phyloP scores from a whole-genome alignment of 2,329 filamentous ascomycete species.

The Penicillium brevicompactum region DNA sequence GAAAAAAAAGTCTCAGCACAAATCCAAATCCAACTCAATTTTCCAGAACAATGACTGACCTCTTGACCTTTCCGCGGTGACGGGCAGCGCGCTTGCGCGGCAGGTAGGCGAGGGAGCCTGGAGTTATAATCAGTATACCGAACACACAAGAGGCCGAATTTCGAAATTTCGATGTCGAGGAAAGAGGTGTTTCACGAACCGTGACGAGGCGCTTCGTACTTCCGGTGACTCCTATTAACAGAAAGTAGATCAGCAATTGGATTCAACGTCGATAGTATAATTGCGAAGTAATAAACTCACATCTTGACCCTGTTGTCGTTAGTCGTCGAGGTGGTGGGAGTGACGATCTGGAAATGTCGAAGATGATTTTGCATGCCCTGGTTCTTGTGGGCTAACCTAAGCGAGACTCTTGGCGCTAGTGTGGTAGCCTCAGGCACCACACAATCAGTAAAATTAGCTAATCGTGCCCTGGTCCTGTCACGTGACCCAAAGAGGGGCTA shows the following conservation, averaged over 20 bases:
- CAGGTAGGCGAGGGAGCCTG: slow-evolving; percentile 77
- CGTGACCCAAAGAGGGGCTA: neutral
- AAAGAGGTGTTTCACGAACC: slow-evolving; percentile 78
- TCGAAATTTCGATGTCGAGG: slow-evolving; percentile 42
- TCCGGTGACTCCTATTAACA: slow-evolving; percentile 58
- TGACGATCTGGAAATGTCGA: slow-evolving; percentile 41
- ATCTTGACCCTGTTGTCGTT: slow-evolving; percentile 53
- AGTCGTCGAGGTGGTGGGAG: slow-evolving; percentile 48
- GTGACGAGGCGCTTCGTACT: slow-evolving; percentile 89
- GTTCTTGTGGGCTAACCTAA: slow-evolving; percentile 45
- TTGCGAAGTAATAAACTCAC: slow-evolving; percentile 35
- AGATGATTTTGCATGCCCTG: slow-evolving; percentile 43
- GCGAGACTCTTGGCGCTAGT: slow-evolving; percentile 31
- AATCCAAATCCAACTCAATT: slow-evolving; percentile 12
- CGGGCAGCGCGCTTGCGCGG: slow-evolving; percentile 90
- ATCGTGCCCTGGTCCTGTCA: slow-evolving; percentile 7
- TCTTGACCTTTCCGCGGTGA: slow-evolving; percentile 98
- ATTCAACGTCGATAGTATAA: slow-evolving; percentile 9
- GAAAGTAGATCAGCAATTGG: slow-evolving; percentile 31
- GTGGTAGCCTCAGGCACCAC: slow-evolving; percentile 6
- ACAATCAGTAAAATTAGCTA: slow-evolving; percentile 9
- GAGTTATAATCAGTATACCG: slow-evolving; percentile 34
- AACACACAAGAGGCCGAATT: slow-evolving; percentile 26
- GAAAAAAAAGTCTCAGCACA: slow-evolving; percentile 33
- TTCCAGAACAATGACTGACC: slow-evolving; percentile 59